A percentile compares a stretch with the other conserved stretches of the same genome.
These are phyloP conservation scores for Umbelopsis sp. DNA, from an alignment of 371 early-diverging fungal species.

Conservation along the genomic window DNA sequence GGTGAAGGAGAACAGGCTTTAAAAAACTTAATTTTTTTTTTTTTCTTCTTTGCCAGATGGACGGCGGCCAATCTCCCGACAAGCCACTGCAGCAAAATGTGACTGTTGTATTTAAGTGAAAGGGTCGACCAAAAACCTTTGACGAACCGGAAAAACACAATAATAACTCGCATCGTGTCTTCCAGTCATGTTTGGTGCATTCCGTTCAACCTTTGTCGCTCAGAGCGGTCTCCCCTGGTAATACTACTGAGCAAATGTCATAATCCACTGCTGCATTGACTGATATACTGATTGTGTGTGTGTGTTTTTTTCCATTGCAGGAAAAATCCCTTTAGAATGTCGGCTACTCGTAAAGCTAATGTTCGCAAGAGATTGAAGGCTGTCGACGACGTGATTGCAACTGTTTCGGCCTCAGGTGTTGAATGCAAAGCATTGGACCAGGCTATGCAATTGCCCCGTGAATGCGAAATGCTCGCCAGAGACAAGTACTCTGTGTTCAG, in stretches of 20 bases:
- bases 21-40: neutral
- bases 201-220: slow-evolving; percentile 67
- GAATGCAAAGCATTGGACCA: slow-evolving; percentile 83
- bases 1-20: neutral
- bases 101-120: neutral
- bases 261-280: neutral
- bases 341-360: slow-evolving; percentile 91
- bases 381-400: slow-evolving; percentile 89
- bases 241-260: neutral
- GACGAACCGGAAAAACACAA: neutral
- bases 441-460: slow-evolving; percentile 76
- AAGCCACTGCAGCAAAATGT: slow-evolving; percentile 2
- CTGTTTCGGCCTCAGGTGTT: slow-evolving; percentile 86
- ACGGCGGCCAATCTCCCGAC: neutral
- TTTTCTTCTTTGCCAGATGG: slow-evolving; percentile 6
- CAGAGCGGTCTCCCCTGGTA: slow-evolving; percentile 78
- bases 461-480: slow-evolving; percentile 82
- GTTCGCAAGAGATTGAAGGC: slow-evolving; percentile 90
- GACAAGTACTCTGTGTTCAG: slow-evolving; percentile 95
- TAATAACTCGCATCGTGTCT: slow-evolving; percentile 13
- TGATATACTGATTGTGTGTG: neutral
- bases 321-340: slow-evolving; percentile 85
- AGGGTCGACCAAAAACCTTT: too few relatives aligned
- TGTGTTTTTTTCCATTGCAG: slow-evolving; percentile 28
- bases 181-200: slow-evolving; percentile 75